These are phyloP conservation scores for Xylariaceae sp. DNA, from an alignment of 2,329 filamentous ascomycete genomes.

Conservation along the genomic window DNA sequence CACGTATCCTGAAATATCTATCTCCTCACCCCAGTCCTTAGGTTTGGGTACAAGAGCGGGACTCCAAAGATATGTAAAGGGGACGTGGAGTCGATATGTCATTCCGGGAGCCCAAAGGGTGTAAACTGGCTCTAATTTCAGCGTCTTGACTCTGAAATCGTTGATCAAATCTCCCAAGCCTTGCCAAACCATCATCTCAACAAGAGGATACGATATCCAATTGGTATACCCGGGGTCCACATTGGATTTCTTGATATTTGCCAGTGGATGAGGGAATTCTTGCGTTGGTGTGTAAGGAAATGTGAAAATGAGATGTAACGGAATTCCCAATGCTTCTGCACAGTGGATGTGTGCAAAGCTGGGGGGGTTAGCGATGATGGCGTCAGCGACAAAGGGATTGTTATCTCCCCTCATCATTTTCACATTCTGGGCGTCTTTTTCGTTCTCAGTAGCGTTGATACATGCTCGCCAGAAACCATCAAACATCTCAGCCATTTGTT, in stretches of 20 bases:
- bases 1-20: slow-evolving; percentile 74
- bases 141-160: slow-evolving; percentile 63
- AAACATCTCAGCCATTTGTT: slow-evolving; percentile 77
- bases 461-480: slow-evolving; percentile 78
- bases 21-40: slow-evolving; percentile 62
- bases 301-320: slow-evolving; percentile 84
- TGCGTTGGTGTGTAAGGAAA: slow-evolving; percentile 75
- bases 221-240: slow-evolving; percentile 71
- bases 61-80: slow-evolving; percentile 71
- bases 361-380: slow-evolving; percentile 82
- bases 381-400: slow-evolving; percentile 64
- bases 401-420: slow-evolving; percentile 64
- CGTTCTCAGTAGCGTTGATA: slow-evolving; percentile 68
- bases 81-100: slow-evolving; percentile 68
- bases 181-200: slow-evolving; percentile 90
- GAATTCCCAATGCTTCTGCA: slow-evolving; percentile 72
- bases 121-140: slow-evolving; percentile 69
- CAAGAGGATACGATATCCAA: slow-evolving; percentile 74
- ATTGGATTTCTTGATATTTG: slow-evolving; percentile 69
- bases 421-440: slow-evolving; percentile 55
- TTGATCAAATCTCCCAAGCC: slow-evolving; percentile 79
- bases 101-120: slow-evolving; percentile 74
- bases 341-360: slow-evolving; percentile 76
- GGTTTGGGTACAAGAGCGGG: slow-evolving; percentile 64
- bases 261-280: slow-evolving; percentile 72